Evolutionary conservation across 2,329 filamentous ascomycete species (phyloP), one percentile per base, ranked within the genome.

Genomic region (Chrysoporthe cubensis): DNA sequence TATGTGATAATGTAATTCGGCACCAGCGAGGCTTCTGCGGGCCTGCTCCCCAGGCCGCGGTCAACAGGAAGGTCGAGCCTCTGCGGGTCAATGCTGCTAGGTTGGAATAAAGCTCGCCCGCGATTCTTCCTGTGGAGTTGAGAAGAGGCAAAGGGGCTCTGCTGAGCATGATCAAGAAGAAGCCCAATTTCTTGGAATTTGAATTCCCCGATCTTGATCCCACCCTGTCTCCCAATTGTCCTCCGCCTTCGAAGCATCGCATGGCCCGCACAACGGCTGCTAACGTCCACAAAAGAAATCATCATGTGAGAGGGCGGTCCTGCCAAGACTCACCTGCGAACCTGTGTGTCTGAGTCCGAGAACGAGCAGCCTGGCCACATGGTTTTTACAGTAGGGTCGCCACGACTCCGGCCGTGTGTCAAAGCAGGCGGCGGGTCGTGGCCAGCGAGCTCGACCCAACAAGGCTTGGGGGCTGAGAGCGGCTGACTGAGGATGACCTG

Each of bases 401-500:
- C 16, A 18, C 54, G 26, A 57, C n/a, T 57, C 9, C 14, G 54
- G 40, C 34, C 54, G 18, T 40, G 54, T 18, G 7, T n/a, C 54
- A 37, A 56, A 7, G 52, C 54, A 57, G 54, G 32, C 34, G 34
- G 1, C 54, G 13, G 54, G 54, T 14, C 54, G 54, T 26, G 54
- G 32, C 54, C 54, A 57, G 54, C 6, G 34, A 57, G 34, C 16
- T 57, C 14, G 7, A 14, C 54, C 26, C 34, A n/a, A 40, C 54
- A 34, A 34, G 26, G 50, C 21, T 16, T 54, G 50, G 34, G 54
- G 54, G 54, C 54, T 57, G 54, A 57, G 13, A 34, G 4, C 32
- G 3, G 54, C 54, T 57, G 54, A 40, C 54, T 18, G 54, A 57
- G 40, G 54, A 57, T 57, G 54, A 40, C 54, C 7, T 40, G 54